Conservation (phyloP, 345 rosid species). For the Corchorus capsularis region DNA sequence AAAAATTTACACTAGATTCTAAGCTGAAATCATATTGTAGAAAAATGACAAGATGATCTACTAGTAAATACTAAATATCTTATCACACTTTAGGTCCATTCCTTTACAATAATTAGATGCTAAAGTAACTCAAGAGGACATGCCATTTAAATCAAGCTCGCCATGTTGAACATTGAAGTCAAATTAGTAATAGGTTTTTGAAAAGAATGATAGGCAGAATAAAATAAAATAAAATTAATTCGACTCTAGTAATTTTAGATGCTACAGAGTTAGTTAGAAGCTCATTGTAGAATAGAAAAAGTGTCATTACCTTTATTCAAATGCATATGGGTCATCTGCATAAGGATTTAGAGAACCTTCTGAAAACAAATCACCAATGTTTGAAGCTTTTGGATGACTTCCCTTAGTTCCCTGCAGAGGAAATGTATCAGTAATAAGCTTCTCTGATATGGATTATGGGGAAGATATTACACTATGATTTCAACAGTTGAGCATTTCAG, state of each 20-base stretch:
- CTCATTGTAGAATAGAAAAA: background rate
- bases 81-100: background rate
- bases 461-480: background rate
- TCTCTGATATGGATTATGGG: slow-evolving; percentile 6
- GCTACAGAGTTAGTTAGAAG: background rate
- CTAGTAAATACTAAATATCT: background rate
- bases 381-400: slow-evolving; percentile 49
- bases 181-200: background rate
- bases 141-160: background rate
- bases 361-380: slow-evolving; percentile 83
- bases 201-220: background rate
- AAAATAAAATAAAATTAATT: background rate
- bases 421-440: slow-evolving; percentile 1
- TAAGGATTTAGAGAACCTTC: slow-evolving; percentile 94
- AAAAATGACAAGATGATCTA: background rate
- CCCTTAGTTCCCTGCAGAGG: slow-evolving; percentile 54
- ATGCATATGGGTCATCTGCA: slow-evolving; percentile 93
- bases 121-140: background rate
- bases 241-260: background rate
- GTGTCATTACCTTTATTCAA: slow-evolving; percentile 51
- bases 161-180: background rate
- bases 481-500: background rate
- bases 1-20: background rate
- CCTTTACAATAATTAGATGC: background rate
- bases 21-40: background rate